phyloP scores from a whole-genome alignment of 192 early-diverging fungal species.

The Phlyctochytrium bullatum region DNA sequence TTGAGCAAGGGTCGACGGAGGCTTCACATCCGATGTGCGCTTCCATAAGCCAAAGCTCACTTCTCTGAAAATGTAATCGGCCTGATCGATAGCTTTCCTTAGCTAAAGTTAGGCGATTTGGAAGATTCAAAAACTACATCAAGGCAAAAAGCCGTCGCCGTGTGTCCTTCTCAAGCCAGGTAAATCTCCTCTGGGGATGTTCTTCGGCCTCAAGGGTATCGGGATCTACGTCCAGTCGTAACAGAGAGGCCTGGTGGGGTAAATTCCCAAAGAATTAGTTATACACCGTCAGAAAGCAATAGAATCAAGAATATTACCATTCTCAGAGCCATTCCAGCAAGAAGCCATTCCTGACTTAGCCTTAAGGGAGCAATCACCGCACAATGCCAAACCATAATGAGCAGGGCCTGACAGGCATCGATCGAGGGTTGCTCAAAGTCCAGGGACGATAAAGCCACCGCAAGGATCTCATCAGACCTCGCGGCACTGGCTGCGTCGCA shows the following conservation, averaged over 20 bases:
- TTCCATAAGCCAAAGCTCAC: background rate
- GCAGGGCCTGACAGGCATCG: background rate
- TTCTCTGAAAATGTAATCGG: background rate
- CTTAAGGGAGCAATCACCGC: background rate
- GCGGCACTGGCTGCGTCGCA: background rate
- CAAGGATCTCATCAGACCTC: background rate
- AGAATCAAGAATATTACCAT: slow-evolving; percentile 7
- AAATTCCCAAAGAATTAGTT: no score
- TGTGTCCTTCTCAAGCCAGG: background rate
- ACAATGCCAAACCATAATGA: slow-evolving; percentile 2
- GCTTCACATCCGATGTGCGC: background rate
- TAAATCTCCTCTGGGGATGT: background rate
- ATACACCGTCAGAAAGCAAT: no score
- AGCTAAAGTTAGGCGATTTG: background rate
- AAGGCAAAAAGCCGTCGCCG: slow-evolving; percentile 1
- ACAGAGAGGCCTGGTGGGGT: no score
- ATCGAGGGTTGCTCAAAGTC: background rate
- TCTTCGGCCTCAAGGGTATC: background rate
- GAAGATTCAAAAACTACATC: background rate
- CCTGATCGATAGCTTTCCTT: no score
- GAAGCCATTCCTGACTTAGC: slow-evolving; percentile 6
- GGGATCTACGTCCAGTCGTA: background rate
- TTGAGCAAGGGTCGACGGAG: background rate
- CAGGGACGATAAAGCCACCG: background rate
- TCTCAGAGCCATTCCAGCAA: background rate